Evolutionary conservation across 2,329 filamentous ascomycete species (phyloP), one percentile per base, ranked within the genome.

Genomic region (Endocalyx cinctus): DNA sequence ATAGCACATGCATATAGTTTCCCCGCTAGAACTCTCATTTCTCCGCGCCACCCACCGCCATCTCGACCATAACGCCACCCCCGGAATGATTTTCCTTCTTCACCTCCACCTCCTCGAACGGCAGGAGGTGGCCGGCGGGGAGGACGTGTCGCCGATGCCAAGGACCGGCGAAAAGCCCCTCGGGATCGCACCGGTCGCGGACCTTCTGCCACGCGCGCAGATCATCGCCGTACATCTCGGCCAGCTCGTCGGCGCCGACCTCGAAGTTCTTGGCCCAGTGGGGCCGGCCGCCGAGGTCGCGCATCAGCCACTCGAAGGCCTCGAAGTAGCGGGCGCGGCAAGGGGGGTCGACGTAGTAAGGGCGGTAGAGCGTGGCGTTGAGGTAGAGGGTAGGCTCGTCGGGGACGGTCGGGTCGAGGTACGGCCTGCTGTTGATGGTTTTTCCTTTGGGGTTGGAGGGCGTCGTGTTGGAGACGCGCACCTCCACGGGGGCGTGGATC

Each of bases 251-350:
- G 10, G 74, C 70, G 4, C 74, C 69, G 7, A 72, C 70, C 29
- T 70, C 66, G 59, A 94, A 95, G 58, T 95, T 94, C 72, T 95
- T 95, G 6, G 88, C 88, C 86, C 88, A 95, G 61, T 95, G 88
- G 13, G 88, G 88, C 28, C 76, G 76, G 7, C 83, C 88, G 33
- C 83, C 85, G 47, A 94, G 67, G 27, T 94, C 84, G 38, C 78
- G 80, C 88, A 94, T 94, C 28, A 95, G 68, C 70, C 82, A 90
- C 60, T 95, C 88, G 45, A 95, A 94, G 1, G 83, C 88, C 60
- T 89, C 73, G 59, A 94, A 95, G 67, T 94, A 94, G 29, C 84
- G 74, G 34, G 72, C 70, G 33, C 70, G 74, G 51, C 84, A 89
- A 0, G 86, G 84, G 8, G 88, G 87, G 48, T 94, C 85, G 38